Percentiles rank a stretch among this genome's conserved stretches.
Evolutionary conservation across 2,329 filamentous ascomycete species (phyloP).

Genomic region (Penicillium sumatraense): DNA sequence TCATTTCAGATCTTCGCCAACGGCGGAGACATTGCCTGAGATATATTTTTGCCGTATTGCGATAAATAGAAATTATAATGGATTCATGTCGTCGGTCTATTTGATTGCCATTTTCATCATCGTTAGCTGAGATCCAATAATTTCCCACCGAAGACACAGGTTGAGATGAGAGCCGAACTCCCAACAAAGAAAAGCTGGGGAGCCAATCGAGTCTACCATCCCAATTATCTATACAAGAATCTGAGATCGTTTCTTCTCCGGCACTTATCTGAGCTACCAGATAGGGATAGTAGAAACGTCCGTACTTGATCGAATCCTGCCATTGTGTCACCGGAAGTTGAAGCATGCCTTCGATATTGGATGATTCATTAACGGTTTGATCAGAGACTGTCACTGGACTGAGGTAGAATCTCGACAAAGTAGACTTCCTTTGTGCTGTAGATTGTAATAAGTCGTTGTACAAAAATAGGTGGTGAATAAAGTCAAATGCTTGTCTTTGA

Average conservation of each 20-base stretch:
- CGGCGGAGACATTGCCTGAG: not conserved
- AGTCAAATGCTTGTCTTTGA: not conserved
- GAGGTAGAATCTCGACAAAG: constrained; percentile 7
- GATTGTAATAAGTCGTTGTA: constrained; percentile 13
- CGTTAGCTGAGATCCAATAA: not conserved
- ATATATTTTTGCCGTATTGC: not conserved
- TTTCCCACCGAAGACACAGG: too few relatives aligned
- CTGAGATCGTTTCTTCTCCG: constrained; percentile 2
- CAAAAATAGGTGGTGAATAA: constrained; percentile 7
- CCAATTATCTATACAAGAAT: constrained; percentile 4
- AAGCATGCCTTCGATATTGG: not conserved
- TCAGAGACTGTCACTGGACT: not conserved
- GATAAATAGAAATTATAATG: not conserved
- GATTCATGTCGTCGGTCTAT: not conserved
- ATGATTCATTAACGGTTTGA: too few relatives aligned
- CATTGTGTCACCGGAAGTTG: not conserved
- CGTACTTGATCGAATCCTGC: not conserved
- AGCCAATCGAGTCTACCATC: constrained; percentile 13
- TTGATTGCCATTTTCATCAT: too few relatives aligned
- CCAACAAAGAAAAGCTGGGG: constrained; percentile 4
- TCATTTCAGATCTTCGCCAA: too few relatives aligned
- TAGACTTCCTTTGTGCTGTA: constrained; percentile 1
- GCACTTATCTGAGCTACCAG: constrained; percentile 11
- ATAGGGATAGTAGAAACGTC: constrained; percentile 7
- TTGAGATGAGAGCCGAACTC: not conserved